These are phyloP conservation scores for Boletus pseudo-olivaceus DNA, from an alignment of 768 basidiomycete species.

Conservation along the genomic window DNA sequence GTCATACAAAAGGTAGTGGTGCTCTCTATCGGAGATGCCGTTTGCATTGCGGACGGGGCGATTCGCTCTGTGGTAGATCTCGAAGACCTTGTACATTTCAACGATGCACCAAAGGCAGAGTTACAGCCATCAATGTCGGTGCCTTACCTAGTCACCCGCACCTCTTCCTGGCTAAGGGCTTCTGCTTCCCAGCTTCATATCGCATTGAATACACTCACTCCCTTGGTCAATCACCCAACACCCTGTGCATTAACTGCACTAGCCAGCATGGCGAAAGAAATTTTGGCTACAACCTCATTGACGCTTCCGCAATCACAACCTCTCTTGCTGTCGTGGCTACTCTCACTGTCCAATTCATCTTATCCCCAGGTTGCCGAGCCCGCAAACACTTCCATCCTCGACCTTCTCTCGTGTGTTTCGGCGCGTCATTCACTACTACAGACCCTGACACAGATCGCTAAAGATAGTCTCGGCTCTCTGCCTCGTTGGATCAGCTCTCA, in stretches of 20 bases:
- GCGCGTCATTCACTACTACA: slow-evolving; percentile 48
- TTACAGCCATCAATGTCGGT: slow-evolving; percentile 24
- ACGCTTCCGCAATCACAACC: slow-evolving; percentile 68
- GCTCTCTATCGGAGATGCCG: slow-evolving; percentile 60
- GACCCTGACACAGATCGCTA: slow-evolving; percentile 58
- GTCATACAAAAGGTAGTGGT: slow-evolving; percentile 56
- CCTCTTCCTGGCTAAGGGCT: slow-evolving; percentile 74
- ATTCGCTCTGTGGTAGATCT: slow-evolving; percentile 53
- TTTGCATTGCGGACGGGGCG: slow-evolving; percentile 61
- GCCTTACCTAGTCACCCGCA: slow-evolving; percentile 55
- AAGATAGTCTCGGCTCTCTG: slow-evolving; percentile 62
- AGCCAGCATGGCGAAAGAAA: slow-evolving; percentile 46
- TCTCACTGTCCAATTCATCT: slow-evolving; percentile 64
- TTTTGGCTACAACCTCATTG: slow-evolving; percentile 54
- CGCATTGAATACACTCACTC: slow-evolving; percentile 72
- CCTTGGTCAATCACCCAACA: slow-evolving; percentile 69
- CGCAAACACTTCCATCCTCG: slow-evolving; percentile 46
- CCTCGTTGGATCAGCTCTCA: slow-evolving; percentile 69
- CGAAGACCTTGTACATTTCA: slow-evolving; percentile 53
- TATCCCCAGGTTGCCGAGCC: slow-evolving; percentile 49
- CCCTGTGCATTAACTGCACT: slow-evolving; percentile 61
- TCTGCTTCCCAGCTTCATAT: slow-evolving; percentile 82
- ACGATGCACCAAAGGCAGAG: slow-evolving; percentile 10
- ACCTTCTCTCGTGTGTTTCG: slow-evolving; percentile 43
- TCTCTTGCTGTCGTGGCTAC: slow-evolving; percentile 66